Percentiles rank a stretch among this genome's conserved stretches.
Evolutionary conservation across 768 basidiomycete species (phyloP).

Genomic region (Boletus fagicola): DNA sequence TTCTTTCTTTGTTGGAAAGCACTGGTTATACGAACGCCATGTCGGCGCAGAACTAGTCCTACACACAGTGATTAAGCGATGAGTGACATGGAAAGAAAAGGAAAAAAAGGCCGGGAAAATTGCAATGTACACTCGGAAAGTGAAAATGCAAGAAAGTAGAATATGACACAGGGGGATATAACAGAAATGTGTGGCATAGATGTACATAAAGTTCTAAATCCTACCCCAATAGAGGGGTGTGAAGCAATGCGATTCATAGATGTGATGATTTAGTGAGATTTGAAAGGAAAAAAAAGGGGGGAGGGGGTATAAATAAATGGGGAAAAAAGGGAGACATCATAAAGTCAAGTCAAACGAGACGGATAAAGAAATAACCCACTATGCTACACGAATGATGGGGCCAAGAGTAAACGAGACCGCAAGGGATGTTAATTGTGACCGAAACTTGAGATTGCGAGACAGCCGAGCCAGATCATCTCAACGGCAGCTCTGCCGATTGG

Average conservation of each 20-base stretch:
- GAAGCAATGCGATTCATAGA: constrained; percentile 9
- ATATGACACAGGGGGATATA: constrained; percentile 17
- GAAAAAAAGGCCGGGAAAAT: neutral
- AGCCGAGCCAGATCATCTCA: constrained; percentile 56
- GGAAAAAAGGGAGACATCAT: neutral
- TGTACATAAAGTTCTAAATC: constrained; percentile 22
- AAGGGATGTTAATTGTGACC: constrained; percentile 16
- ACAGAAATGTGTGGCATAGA: constrained; percentile 10
- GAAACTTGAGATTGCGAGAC: constrained; percentile 49
- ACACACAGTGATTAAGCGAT: constrained; percentile 21
- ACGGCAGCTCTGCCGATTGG: constrained; percentile 49
- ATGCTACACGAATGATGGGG: constrained; percentile 14
- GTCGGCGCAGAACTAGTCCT: constrained; percentile 16
- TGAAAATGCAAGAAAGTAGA: constrained; percentile 9
- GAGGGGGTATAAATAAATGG: constrained; percentile 4
- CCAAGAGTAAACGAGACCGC: neutral
- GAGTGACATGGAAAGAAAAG: constrained; percentile 3
- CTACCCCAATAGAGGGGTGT: constrained; percentile 20
- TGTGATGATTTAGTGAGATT: constrained; percentile 5
- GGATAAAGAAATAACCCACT: constrained; percentile 4
- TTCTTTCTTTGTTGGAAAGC: neutral
- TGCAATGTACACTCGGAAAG: constrained; percentile 23
- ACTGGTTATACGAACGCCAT: constrained; percentile 14
- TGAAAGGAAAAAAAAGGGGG: neutral
- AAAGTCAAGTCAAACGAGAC: neutral